Base-by-base conservation (phyloP, 2,329 filamentous ascomycete genomes). In the Biscogniauxia sp. region DNA sequence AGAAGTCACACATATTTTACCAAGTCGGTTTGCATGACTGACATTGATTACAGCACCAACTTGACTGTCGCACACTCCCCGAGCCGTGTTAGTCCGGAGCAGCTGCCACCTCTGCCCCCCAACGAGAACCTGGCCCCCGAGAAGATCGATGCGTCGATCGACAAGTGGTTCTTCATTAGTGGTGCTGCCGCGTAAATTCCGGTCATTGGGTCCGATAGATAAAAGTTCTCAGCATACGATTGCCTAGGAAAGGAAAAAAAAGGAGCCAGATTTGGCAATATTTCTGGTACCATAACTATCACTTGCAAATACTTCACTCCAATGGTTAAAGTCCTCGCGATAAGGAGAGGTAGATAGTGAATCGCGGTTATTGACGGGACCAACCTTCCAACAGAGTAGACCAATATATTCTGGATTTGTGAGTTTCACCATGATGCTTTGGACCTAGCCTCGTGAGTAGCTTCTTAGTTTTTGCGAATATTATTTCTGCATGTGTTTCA, bases 121-220 rank as follows among this genome's bases (percentile, higher is more conserved):
- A 83, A 91, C 80, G 85, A 97, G 86, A 89, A 96, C 74, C 83
- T 96, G 61, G 77, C 85, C 59, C 88, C 95, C 63, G 94, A 89
- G 68, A 93, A 94, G 74, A 97, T 99, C 72, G 95, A 99, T 76
- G 86, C 88, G 76, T 96, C 89, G 80, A 97, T 98, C 76, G 95
- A 99, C 88, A 99, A 99, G 88, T 99, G 95, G 95, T 99, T 99
- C 90, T 99, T 98, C 88, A 99, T 99, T 81, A 97, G 93, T 78
- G 95, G 95, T 79, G 95, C 95, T 75, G 92, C 93, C 71, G 84
- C 89, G 72, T 94, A 91, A 82, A 71, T 51, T 53, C 61, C 28
- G 63, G 66, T 51, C 45, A 17, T 54, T 62, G 60, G 69, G 65
- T 60, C 64, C 64, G 72, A 72, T 73, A 75, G 71, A 71, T 65